Evolutionary conservation across 768 basidiomycete genomes (phyloP).

Genomic region (Rhizopogon rudus): DNA sequence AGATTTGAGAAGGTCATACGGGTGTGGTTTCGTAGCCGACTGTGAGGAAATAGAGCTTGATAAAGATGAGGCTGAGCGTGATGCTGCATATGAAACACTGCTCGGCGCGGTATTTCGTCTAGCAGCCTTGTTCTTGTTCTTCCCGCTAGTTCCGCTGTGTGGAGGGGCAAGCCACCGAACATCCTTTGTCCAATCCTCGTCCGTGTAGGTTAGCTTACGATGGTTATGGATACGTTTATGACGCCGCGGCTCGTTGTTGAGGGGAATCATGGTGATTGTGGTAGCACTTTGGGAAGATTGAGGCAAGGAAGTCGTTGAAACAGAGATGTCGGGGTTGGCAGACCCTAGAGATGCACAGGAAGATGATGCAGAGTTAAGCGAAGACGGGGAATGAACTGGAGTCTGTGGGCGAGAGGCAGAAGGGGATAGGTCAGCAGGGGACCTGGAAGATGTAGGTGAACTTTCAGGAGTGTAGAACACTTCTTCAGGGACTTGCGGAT

Average conservation of each 20-base stretch:
- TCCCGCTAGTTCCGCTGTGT: conserved; percentile 6
- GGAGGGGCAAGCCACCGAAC: conserved; percentile 56
- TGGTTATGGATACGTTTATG: conserved; percentile 13
- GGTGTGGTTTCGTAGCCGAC: not conserved
- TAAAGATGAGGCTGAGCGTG: conserved; percentile 19
- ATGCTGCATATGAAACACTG: conserved; percentile 5
- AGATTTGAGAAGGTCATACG: conserved; percentile 3
- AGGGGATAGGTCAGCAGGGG: conserved; percentile 25
- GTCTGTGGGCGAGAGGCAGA: conserved; percentile 9
- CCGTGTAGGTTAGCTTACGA: conserved; percentile 26
- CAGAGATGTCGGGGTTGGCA: conserved; percentile 29
- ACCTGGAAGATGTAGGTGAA: conserved; percentile 46
- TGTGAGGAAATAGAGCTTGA: conserved; percentile 1
- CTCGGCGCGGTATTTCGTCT: conserved; percentile 15
- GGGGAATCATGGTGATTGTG: conserved; percentile 15
- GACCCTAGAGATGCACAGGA: conserved; percentile 19
- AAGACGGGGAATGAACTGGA: not conserved
- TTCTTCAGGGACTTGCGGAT: conserved; percentile 27
- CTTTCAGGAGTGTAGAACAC: conserved; percentile 61
- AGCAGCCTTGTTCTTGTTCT: conserved; percentile 14
- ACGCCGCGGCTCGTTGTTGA: conserved; percentile 4
- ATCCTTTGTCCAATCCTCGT: conserved; percentile 65
- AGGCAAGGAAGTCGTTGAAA: conserved; percentile 24
- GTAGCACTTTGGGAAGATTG: conserved; percentile 13
- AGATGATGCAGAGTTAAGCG: conserved; percentile 21